Percentiles rank a stretch among this genome's conserved stretches.
These are phyloP conservation scores for Penicillium manginii DNA, from an alignment of 495 filamentous ascomycete genomes.

Conservation along the genomic window DNA sequence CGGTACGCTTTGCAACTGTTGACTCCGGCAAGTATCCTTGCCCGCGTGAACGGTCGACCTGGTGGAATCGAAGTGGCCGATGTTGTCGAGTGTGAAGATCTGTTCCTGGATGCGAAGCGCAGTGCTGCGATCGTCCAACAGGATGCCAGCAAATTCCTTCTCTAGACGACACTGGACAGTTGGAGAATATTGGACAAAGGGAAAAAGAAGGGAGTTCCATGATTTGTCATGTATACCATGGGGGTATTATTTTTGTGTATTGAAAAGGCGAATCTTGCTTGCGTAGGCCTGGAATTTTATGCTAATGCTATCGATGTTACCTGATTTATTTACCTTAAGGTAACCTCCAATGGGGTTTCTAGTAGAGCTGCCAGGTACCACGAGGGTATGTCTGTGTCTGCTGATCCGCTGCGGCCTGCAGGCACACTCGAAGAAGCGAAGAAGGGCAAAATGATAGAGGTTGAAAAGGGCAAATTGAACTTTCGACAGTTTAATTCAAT, in stretches of 20 bases:
- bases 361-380: slow-evolving; percentile 14
- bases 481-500: no score
- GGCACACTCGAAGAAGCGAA: neutral
- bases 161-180: slow-evolving; percentile 30
- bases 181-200: slow-evolving; percentile 3
- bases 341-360: slow-evolving; percentile 1
- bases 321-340: slow-evolving; percentile 9
- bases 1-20: slow-evolving; percentile 91
- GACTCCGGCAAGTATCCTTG: slow-evolving; percentile 78
- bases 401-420: slow-evolving; percentile 11
- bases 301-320: slow-evolving; percentile 35
- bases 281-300: slow-evolving; percentile 28
- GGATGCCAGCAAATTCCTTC: slow-evolving; percentile 67
- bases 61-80: slow-evolving; percentile 77
- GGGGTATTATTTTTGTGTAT: slow-evolving; percentile 28
- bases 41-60: slow-evolving; percentile 68
- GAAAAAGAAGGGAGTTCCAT: slow-evolving; percentile 20
- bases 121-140: slow-evolving; percentile 73
- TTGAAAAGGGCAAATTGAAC: no score
- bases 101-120: slow-evolving; percentile 88
- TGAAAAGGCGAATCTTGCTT: slow-evolving; percentile 36
- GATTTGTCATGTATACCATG: slow-evolving; percentile 33
- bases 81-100: slow-evolving; percentile 83
- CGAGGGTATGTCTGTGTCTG: neutral
- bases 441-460: neutral